Percentiles rank a stretch among this genome's conserved stretches.
These are phyloP conservation scores for Talaromyces amestolkiae DNA, from an alignment of 2,329 filamentous ascomycete species.

Conservation along the genomic window DNA sequence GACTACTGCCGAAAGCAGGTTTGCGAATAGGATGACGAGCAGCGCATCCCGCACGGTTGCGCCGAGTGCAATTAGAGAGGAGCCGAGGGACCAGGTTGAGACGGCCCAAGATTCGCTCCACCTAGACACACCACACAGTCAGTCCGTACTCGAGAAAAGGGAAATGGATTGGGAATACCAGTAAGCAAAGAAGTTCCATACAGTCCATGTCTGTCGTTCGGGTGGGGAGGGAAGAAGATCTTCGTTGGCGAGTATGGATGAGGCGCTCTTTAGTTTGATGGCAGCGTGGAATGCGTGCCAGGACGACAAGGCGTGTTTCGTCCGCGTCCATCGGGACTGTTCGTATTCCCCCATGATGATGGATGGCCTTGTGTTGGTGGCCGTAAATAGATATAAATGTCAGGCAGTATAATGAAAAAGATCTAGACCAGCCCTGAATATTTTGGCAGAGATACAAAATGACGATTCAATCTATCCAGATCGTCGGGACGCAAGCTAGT, in stretches of 20 bases:
- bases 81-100: conserved; percentile 25
- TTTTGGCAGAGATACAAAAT: not conserved
- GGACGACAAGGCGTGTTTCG: conserved; percentile 20
- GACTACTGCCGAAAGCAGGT: conserved; percentile 24
- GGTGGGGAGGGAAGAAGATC: conserved; percentile 25
- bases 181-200: conserved; percentile 26
- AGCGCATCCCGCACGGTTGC: conserved; percentile 25
- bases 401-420: not conserved
- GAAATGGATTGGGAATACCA: conserved; percentile 16
- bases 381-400: too few relatives aligned
- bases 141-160: too few relatives aligned
- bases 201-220: conserved; percentile 24
- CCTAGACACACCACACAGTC: conserved; percentile 11
- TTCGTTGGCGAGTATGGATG: conserved; percentile 25
- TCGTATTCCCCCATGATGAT: not conserved
- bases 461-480: not conserved
- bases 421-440: not conserved
- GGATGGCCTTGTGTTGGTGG: not conserved
- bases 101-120: conserved; percentile 28
- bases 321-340: conserved; percentile 17
- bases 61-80: conserved; percentile 24
- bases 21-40: conserved; percentile 25
- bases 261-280: conserved; percentile 22
- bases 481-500: not conserved
- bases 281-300: conserved; percentile 21